Conservation (phyloP, 441 rosid genomes). For the Gossypium davidsonii region DNA sequence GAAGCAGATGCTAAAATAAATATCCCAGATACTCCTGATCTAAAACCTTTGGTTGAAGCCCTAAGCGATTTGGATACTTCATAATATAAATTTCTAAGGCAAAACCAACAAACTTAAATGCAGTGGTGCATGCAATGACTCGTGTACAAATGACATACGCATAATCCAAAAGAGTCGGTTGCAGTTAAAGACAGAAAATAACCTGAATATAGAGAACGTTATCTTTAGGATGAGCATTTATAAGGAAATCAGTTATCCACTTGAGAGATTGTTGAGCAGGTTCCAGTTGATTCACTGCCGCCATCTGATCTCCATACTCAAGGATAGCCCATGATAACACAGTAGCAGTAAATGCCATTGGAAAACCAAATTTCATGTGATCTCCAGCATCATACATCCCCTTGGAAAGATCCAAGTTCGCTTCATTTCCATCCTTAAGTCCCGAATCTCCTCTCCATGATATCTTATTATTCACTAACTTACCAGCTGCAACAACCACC, state of each 20-base stretch:
- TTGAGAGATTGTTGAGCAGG: conserved; percentile 56
- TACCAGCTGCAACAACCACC: conserved; percentile 41
- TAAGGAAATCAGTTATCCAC: conserved; percentile 74
- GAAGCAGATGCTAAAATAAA: background rate
- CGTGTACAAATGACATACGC: background rate
- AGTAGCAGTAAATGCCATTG: conserved; percentile 66
- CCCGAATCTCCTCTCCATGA: conserved; percentile 75
- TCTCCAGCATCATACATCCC: conserved; percentile 86
- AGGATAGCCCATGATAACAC: conserved; percentile 61
- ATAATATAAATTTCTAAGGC: background rate
- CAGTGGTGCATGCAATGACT: background rate
- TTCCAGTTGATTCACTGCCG: conserved; percentile 42
- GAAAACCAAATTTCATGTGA: conserved; percentile 64
- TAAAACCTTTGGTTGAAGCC: background rate
- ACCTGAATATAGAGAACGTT: conserved; percentile 67
- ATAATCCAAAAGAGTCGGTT: background rate
- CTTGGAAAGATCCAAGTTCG: conserved; percentile 46
- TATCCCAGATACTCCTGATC: background rate
- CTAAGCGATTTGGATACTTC: background rate
- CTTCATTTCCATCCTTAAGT: conserved; percentile 53
- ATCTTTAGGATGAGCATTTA: conserved; percentile 47
- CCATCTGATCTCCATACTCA: conserved; percentile 71
- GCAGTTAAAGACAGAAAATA: background rate
- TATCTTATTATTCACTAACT: conserved; percentile 41
- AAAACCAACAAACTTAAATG: background rate